Conservation (phyloP, 345 rosid species). For the Leavenworthia alabamica region DNA sequence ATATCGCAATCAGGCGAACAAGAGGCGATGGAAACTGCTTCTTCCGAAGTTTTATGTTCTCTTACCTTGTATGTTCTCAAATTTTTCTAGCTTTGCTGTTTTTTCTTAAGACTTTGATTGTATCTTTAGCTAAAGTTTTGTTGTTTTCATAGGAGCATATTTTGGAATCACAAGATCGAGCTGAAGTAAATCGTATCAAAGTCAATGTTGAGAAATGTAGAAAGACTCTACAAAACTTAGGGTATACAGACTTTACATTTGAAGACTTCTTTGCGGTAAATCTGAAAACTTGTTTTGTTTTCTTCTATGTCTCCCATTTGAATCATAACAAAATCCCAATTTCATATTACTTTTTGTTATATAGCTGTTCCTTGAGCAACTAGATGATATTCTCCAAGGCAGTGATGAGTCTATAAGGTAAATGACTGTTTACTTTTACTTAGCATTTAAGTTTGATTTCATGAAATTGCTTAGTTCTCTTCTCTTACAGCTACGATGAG, state of each 20-base stretch:
- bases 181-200: slow-evolving; percentile 80
- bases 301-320: background rate
- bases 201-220: slow-evolving; percentile 81
- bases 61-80: slow-evolving; percentile 68
- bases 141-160: slow-evolving; percentile 62
- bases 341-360: slow-evolving; percentile 14
- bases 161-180: slow-evolving; percentile 68
- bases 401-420: slow-evolving; percentile 70
- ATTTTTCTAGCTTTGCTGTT: background rate
- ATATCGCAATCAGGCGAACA: slow-evolving; percentile 77
- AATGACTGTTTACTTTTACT: background rate
- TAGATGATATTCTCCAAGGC: slow-evolving; percentile 82
- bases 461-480: background rate
- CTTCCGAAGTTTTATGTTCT: slow-evolving; percentile 91
- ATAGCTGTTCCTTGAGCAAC: slow-evolving; percentile 93
- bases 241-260: slow-evolving; percentile 84
- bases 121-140: slow-evolving; percentile 5
- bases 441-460: background rate
- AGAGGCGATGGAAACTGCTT: slow-evolving; percentile 99
- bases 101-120: slow-evolving; percentile 8
- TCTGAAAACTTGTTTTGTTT: background rate
- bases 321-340: background rate
- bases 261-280: slow-evolving; percentile 96
- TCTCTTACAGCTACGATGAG: slow-evolving; percentile 62
- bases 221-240: slow-evolving; percentile 84